phyloP scores from a whole-genome alignment of 2,329 filamentous ascomycete species.

The Botrytis fragariae region DNA sequence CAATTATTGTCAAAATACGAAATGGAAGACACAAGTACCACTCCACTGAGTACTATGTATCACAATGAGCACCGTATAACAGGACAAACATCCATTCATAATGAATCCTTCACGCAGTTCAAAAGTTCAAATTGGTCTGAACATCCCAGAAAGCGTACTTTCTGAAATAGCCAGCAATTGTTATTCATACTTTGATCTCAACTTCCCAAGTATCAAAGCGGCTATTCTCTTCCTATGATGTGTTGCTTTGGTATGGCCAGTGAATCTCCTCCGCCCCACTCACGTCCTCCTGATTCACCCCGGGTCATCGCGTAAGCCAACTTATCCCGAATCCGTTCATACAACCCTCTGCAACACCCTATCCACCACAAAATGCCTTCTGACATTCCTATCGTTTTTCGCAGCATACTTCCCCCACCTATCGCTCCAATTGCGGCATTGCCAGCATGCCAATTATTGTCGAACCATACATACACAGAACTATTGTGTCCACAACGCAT shows the following conservation, averaged over 20 bases:
- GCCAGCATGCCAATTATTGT: background rate
- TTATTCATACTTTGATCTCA: background rate
- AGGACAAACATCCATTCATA: background rate
- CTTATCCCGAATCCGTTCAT: background rate
- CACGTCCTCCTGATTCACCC: background rate
- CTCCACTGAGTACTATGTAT: background rate
- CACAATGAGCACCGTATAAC: background rate
- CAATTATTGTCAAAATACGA: background rate
- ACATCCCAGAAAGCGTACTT: background rate
- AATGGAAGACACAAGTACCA: background rate
- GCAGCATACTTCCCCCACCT: background rate
- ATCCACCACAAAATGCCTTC: no score
- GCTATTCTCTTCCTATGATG: background rate
- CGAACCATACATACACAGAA: background rate
- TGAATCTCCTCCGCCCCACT: background rate
- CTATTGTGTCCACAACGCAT: background rate
- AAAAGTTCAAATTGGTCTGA: background rate
- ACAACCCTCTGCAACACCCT: background rate
- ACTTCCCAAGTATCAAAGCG: background rate
- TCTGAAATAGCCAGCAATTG: background rate
- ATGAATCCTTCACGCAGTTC: background rate
- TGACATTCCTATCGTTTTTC: fast-evolving
- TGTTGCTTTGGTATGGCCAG: background rate
- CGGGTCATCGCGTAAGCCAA: background rate
- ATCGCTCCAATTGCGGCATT: background rate